phyloP scores from a whole-genome alignment of 1,139 yeast species.

The Suhomyces chickasaworum region DNA sequence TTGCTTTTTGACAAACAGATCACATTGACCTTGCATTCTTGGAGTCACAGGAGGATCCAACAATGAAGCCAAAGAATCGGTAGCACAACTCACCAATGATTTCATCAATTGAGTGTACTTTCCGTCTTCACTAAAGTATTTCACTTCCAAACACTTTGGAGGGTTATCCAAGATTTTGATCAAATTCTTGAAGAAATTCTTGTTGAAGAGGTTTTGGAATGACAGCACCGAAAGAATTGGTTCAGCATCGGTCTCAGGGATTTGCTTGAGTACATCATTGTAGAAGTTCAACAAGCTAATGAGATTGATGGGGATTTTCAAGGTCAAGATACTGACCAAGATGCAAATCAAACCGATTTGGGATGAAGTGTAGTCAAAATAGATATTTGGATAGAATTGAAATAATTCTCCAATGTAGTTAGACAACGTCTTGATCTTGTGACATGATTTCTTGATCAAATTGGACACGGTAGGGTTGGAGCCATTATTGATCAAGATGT shows the following conservation, averaged over 20 bases:
- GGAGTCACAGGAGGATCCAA: conserved; percentile 25
- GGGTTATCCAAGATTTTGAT: conserved; percentile 47
- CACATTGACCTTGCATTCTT: conserved; percentile 9
- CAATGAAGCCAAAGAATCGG: conserved; percentile 20
- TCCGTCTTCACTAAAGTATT: conserved; percentile 42
- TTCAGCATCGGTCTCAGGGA: conserved; percentile 11
- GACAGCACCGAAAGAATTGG: conserved; percentile 23
- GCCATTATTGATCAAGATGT: conserved; percentile 24
- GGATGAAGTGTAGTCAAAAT: conserved; percentile 56
- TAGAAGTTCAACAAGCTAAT: conserved; percentile 25
- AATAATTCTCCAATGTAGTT: conserved; percentile 65
- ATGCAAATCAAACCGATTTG: conserved; percentile 51
- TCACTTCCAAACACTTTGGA: conserved; percentile 46
- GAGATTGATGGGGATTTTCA: conserved; percentile 32
- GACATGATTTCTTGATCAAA: conserved; percentile 29
- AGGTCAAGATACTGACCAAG: conserved; percentile 20
- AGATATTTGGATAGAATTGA: conserved; percentile 61
- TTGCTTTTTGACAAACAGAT: conserved; percentile 13
- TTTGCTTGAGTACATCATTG: conserved; percentile 22
- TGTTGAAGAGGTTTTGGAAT: conserved; percentile 30
- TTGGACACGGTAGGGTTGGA: conserved; percentile 27
- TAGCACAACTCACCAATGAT: conserved; percentile 36
- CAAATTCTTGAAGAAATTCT: conserved; percentile 33
- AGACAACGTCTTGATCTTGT: conserved; percentile 57
- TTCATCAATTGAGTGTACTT: conserved; percentile 43